Base-by-base conservation (phyloP, 352 stramenopile species). In the Phytophthora chlamydospora region DNA sequence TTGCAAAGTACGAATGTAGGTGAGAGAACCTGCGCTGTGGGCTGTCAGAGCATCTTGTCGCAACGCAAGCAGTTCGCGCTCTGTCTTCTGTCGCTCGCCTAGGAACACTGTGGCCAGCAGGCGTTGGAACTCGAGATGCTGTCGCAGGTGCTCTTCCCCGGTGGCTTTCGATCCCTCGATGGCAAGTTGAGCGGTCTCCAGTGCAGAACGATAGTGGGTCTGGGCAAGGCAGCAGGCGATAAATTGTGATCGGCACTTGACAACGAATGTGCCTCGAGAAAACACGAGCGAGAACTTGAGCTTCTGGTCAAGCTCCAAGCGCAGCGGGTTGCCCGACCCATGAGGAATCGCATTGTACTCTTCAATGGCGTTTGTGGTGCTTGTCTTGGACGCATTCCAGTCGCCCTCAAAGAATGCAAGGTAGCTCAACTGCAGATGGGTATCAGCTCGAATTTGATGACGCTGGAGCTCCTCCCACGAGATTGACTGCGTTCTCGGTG, bases 91-190 rank as follows among this genome's bases (percentile, higher is more conserved):
- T 13, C 64, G 54, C 11, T 73, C 60, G 0, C 84, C 82, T 12
- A 88, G 57, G 16, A 79, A 68, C 2, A 80, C 55, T 4, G 71
- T 32, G 17, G 76, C 75, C 14, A 87, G 67, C 2, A 60, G 39
- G 21, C 66, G 52, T 35, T 84, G 61, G n/a, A 85, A 34, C 29
- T 85, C 60, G 9, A 91, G 47, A 7, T 79, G 70, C 24, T 79
- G 74, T 14, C 64, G 50, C 13, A 85, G 49, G 12, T 83, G 66
- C 21, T 68, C 52, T 70, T 89, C 76, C n/a, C 63, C 68, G 10
- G 50, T 71, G 24, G 21, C 35, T 36, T 54, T 69, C 8, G 68
- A 69, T 38, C 89, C 80, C 14, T 73, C 44, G 9, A 89, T 63
- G 3, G 71, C 76, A 24, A 64, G 13, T 19, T 70, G 42, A 13